A percentile compares a stretch with the other conserved stretches of the same genome.
phyloP scores from a whole-genome alignment of 441 rosid genomes.

The Macaranga tanarius region DNA sequence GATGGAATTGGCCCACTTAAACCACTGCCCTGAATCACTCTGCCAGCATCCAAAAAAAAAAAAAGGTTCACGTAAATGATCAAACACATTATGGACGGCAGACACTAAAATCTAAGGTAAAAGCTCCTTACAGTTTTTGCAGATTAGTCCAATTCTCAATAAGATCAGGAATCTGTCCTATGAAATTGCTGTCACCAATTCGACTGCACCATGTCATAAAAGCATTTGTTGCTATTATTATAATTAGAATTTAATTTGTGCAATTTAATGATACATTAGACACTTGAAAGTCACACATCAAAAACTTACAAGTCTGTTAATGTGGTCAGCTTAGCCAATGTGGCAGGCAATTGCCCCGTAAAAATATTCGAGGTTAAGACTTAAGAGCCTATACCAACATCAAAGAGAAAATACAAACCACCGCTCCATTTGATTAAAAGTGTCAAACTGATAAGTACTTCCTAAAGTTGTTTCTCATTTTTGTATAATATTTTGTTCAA shows the following conservation, averaged over 20 bases:
- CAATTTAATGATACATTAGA: background rate
- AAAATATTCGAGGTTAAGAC: constrained; percentile 57
- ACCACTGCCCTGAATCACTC: constrained; percentile 60
- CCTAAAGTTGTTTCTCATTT: background rate
- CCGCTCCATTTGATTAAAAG: too few species aligned
- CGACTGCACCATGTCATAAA: constrained; percentile 31
- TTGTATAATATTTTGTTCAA: too few species aligned
- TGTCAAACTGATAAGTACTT: background rate
- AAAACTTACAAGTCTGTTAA: constrained; percentile 51
- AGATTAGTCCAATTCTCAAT: constrained; percentile 50
- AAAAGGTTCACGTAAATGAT: background rate
- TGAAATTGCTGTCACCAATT: constrained; percentile 49
- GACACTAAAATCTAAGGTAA: background rate
- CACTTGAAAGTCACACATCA: too few species aligned
- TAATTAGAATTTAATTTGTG: background rate
- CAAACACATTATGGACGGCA: background rate
- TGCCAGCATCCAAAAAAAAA: constrained; percentile 26
- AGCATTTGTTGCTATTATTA: background rate
- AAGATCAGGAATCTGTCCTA: constrained; percentile 47
- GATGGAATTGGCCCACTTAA: constrained; percentile 62
- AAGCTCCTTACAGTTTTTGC: constrained; percentile 41
- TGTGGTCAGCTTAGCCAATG: constrained; percentile 44
- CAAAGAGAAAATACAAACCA: background rate
- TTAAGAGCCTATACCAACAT: constrained; percentile 32
- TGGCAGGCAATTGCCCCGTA: constrained; percentile 48